Evolutionary conservation across 306 rosid species (phyloP).

Genomic region (cucumber (Cucumis sativus)): Cucumber_9930_V3 NC_026660.2:23511001-23511500

Average conservation of each 20-base stretch:
- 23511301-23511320: background rate
- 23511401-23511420: background rate
- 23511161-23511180: background rate
- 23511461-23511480: background rate
- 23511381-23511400: background rate
- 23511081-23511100: background rate
- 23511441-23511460: background rate
- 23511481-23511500: background rate
- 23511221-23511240: background rate
- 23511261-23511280: background rate
- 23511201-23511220: background rate
- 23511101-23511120: background rate
- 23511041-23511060: background rate
- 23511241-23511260: background rate
- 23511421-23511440: background rate
- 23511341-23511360: background rate
- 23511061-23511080: background rate
- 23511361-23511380: background rate
- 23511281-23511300: background rate
- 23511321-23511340: constrained; percentile 1
- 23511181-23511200: background rate
- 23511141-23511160: background rate
- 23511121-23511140: background rate
- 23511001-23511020: constrained; percentile 18
- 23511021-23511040: background rate